These are phyloP conservation scores for Rhizodiscina lignyota DNA, from an alignment of 495 filamentous ascomycete genomes.

Conservation along the genomic window DNA sequence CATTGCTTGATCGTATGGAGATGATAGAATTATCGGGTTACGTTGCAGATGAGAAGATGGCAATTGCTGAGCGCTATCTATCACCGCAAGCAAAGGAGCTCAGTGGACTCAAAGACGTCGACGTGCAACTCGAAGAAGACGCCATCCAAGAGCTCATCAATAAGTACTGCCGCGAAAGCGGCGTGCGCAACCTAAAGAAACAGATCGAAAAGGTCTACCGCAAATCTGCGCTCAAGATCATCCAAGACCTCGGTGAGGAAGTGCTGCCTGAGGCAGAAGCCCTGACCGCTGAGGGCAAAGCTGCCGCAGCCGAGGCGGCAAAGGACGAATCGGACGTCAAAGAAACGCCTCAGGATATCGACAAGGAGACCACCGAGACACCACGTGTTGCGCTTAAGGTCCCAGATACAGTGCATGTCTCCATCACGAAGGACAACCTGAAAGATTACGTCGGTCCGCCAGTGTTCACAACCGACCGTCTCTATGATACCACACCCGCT, in stretches of 20 bases:
- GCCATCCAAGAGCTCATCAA: constrained; percentile 96
- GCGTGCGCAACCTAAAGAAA: constrained; percentile 96
- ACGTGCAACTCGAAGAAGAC: constrained; percentile 65
- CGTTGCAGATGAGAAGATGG: constrained; percentile 97
- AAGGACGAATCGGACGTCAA: constrained; percentile 42
- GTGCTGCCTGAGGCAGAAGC: constrained; percentile 67
- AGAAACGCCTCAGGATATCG: constrained; percentile 40
- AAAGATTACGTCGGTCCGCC: constrained; percentile 97
- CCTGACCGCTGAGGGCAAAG: constrained; percentile 77
- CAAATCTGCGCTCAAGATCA: constrained; percentile 92
- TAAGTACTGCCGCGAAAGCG: constrained; percentile 91
- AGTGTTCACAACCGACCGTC: constrained; percentile 83
- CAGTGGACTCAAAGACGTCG: constrained; percentile 76
- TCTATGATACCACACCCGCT: constrained; percentile 90
- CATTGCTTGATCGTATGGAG: constrained; percentile 94
- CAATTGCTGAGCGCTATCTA: constrained; percentile 86
- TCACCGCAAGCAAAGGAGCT: constrained; percentile 82
- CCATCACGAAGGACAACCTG: constrained; percentile 75
- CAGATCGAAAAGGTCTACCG: constrained; percentile 99
- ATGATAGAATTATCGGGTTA: constrained; percentile 94
- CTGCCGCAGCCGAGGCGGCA: constrained; percentile 52
- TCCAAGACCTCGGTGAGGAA: constrained; percentile 84
- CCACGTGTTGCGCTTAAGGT: constrained; percentile 73
- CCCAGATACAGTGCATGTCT: constrained; percentile 73
- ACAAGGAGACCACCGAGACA: constrained; percentile 52